Conservation (phyloP, 1,139 yeast genomes). For the Yamadazyma taylorii region DNA sequence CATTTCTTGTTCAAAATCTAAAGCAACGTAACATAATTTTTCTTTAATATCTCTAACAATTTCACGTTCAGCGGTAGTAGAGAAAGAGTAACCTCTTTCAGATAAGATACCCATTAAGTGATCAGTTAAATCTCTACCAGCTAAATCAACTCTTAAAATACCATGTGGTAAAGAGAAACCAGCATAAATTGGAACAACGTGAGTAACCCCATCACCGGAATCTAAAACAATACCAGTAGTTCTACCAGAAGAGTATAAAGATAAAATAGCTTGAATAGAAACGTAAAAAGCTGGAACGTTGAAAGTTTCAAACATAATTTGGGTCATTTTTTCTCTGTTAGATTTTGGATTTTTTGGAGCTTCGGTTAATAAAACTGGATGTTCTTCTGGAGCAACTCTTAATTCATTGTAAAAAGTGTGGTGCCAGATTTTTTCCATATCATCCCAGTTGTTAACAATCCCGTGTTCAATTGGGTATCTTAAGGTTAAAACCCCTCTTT, state of each 20-base stretch:
- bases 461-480: constrained; percentile 99
- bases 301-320: constrained; percentile 97
- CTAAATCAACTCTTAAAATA: constrained; percentile 96
- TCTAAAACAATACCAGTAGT: constrained; percentile 99
- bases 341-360: constrained; percentile 99
- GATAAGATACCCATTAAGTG: constrained; percentile 97
- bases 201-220: constrained; percentile 99
- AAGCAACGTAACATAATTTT: constrained; percentile 96
- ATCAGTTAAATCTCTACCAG: constrained; percentile 99
- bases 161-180: constrained; percentile 99
- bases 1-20: constrained; percentile 96
- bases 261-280: constrained; percentile 96
- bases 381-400: constrained; percentile 99
- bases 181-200: constrained; percentile 99
- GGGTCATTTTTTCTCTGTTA: constrained; percentile 99
- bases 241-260: constrained; percentile 98
- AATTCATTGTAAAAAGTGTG: constrained; percentile 97
- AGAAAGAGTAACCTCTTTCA: constrained; percentile 98
- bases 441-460: constrained; percentile 99
- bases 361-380: constrained; percentile 96
- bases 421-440: constrained; percentile 99
- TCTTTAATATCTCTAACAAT: constrained; percentile 99
- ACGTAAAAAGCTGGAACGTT: constrained; percentile 99
- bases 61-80: constrained; percentile 99
- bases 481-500: constrained; percentile 98